phyloP scores from a whole-genome alignment of 441 rosid genomes.

The Populus hybrid region DNA sequence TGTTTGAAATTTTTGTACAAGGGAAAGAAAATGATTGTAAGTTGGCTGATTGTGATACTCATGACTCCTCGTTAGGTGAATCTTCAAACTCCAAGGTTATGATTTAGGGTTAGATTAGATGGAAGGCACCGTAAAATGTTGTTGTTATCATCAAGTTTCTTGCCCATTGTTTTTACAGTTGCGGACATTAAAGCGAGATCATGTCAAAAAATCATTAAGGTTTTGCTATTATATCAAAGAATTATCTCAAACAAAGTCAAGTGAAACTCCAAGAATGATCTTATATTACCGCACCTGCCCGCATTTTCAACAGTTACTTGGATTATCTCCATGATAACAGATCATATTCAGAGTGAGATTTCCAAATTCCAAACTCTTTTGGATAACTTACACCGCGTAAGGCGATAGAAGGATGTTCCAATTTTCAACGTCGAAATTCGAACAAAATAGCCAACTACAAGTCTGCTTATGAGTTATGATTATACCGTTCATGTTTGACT shows the following conservation, averaged over 20 bases:
- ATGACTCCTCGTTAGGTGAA: neutral
- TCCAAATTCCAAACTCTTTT: neutral
- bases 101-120: neutral
- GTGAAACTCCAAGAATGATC: no score
- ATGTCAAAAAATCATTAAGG: no score
- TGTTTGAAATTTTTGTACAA: neutral
- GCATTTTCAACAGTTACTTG: no score
- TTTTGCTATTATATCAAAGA: no score
- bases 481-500: neutral
- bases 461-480: neutral
- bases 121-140: neutral
- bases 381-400: no score
- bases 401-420: no score
- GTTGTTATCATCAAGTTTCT: neutral
- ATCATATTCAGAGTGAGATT: neutral
- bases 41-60: neutral
- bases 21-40: neutral
- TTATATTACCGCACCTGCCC: no score
- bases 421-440: neutral
- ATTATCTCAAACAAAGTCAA: no score
- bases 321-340: neutral
- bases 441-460: neutral
- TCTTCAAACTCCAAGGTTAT: neutral
- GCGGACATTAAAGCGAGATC: no score
- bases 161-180: neutral